Conservation (phyloP, 1,284 basidiomycete species). For the Ustilago bromivora region DNA sequence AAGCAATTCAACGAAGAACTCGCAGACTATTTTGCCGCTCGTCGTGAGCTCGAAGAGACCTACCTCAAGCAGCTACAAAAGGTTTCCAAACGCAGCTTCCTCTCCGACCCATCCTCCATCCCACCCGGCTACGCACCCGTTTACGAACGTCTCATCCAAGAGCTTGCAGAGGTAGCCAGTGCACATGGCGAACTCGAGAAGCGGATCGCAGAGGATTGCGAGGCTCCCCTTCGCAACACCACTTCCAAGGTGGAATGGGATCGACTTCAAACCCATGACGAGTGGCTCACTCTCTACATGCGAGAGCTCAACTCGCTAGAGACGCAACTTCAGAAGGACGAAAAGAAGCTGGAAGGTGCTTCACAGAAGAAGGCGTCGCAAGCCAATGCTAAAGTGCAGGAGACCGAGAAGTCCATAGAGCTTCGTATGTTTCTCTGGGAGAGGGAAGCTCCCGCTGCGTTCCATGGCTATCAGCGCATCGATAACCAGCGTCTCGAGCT, state of each 20-base stretch:
- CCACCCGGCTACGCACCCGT: constrained; percentile 63
- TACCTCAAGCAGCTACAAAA: constrained; percentile 73
- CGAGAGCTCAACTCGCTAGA: constrained; percentile 66
- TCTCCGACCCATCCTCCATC: constrained; percentile 60
- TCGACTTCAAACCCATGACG: constrained; percentile 59
- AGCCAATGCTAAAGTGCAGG: constrained; percentile 53
- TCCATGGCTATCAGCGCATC: constrained; percentile 63
- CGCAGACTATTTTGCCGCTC: constrained; percentile 72
- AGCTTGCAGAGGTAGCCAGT: constrained; percentile 66
- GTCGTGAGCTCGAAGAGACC: constrained; percentile 71
- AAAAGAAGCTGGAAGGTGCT: constrained; percentile 61
- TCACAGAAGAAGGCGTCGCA: constrained; percentile 60
- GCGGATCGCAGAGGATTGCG: constrained; percentile 67
- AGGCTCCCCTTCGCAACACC: constrained; percentile 64
- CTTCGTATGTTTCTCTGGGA: constrained; percentile 60
- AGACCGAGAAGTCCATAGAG: constrained; percentile 57
- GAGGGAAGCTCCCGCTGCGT: constrained; percentile 56
- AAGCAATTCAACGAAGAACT: constrained; percentile 64
- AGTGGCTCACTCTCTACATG: constrained; percentile 53
- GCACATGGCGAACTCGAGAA: constrained; percentile 61
- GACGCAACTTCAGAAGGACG: constrained; percentile 63
- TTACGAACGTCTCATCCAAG: constrained; percentile 62
- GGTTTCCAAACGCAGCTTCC: constrained; percentile 70
- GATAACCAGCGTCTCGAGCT: constrained; percentile 62
- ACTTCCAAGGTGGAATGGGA: constrained; percentile 61